Conservation (phyloP, 2,329 filamentous ascomycete species). For the Pyrenophora graminea region DNA sequence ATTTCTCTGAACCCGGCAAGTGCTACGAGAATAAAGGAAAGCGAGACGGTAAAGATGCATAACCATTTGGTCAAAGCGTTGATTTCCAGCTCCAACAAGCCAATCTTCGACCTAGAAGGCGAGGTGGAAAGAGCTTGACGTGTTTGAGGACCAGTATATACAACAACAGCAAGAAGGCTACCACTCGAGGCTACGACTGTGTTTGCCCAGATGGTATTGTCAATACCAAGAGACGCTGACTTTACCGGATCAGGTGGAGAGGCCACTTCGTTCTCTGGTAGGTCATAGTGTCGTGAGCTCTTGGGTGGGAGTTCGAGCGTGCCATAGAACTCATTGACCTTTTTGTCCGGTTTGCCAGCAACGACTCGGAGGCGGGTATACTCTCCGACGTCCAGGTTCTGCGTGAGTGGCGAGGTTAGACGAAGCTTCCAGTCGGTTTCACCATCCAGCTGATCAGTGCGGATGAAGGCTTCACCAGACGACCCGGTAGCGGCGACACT, state of each 20-base stretch:
- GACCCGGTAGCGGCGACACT: conserved; percentile 37
- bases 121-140: conserved; percentile 92
- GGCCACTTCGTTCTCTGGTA: conserved; percentile 38
- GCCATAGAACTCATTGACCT: conserved; percentile 94
- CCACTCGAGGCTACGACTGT: conserved; percentile 94
- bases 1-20: conserved; percentile 77
- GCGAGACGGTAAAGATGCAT: conserved; percentile 80
- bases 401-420: conserved; percentile 82
- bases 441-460: conserved; percentile 95
- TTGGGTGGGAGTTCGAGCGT: conserved; percentile 74
- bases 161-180: conserved; percentile 81
- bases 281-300: conserved; percentile 54
- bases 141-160: conserved; percentile 95
- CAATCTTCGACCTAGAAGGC: conserved; percentile 89
- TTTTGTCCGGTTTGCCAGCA: conserved; percentile 88
- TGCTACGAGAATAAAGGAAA: conserved; percentile 87
- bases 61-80: conserved; percentile 97
- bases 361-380: conserved; percentile 70
- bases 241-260: conserved; percentile 40
- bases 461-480: conserved; percentile 91
- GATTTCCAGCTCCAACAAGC: conserved; percentile 92
- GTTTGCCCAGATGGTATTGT: conserved; percentile 98
- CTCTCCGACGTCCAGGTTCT: conserved; percentile 73
- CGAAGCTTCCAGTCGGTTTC: conserved; percentile 99
- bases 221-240: conserved; percentile 80